These are phyloP conservation scores for Penicillium daleae DNA, from an alignment of 495 filamentous ascomycete genomes.

Conservation along the genomic window DNA sequence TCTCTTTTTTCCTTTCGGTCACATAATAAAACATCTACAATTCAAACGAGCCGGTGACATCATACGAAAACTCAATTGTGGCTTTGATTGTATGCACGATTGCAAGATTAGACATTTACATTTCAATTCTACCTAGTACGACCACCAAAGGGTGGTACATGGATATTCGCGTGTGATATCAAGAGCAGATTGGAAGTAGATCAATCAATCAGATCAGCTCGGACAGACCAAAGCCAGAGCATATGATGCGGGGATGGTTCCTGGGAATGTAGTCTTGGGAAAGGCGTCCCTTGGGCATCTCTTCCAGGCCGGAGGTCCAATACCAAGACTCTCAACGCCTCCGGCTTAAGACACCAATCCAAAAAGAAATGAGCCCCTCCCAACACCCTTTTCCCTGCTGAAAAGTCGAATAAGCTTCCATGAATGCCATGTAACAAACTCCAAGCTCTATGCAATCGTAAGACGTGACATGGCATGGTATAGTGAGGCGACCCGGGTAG, in stretches of 20 bases:
- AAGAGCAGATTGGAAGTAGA: not conserved
- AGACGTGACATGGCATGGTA: slow-evolving; percentile 36
- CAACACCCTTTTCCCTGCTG: slow-evolving; percentile 34
- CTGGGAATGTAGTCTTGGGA: not conserved
- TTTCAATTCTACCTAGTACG: slow-evolving; percentile 7
- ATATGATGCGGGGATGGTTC: not conserved
- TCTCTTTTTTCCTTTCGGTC: not conserved
- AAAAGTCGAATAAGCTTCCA: slow-evolving; percentile 20
- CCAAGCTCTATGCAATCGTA: slow-evolving; percentile 51
- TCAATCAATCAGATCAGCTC: not conserved
- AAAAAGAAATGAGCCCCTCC: slow-evolving; percentile 12
- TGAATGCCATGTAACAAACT: slow-evolving; percentile 46
- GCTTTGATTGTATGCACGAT: not conserved
- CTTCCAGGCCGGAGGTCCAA: not conserved
- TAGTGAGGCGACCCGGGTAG: slow-evolving; percentile 4
- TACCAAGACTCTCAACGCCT: not conserved
- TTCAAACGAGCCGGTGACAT: not conserved
- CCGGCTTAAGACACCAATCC: not conserved
- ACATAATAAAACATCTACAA: too few relatives aligned
- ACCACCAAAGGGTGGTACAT: not conserved
- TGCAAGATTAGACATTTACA: slow-evolving; percentile 12
- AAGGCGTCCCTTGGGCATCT: not conserved
- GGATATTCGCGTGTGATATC: slow-evolving; percentile 1
- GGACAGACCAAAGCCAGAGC: not conserved
- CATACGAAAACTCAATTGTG: not conserved